Conservation (phyloP, 192 early-diverging fungal species). For the Chytriomyces confervae region DNA sequence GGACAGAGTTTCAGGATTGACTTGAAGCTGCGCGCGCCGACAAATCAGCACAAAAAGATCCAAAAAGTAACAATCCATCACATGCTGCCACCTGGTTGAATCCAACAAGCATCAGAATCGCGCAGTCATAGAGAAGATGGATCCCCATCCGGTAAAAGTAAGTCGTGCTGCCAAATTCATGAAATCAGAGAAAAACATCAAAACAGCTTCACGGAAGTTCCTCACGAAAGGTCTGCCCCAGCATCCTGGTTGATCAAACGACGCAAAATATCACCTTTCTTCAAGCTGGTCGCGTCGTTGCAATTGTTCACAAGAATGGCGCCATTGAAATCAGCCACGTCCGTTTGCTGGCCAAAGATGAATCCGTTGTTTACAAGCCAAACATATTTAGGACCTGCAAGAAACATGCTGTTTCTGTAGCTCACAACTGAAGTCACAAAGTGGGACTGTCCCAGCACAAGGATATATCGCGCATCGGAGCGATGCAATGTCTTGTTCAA, state of each 20-base stretch:
- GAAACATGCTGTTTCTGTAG: no score
- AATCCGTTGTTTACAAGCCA: no score
- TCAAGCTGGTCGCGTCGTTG: no score
- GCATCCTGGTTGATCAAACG: no score
- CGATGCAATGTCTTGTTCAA: background rate
- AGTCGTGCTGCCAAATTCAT: background rate
- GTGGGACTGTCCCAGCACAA: background rate
- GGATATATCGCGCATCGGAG: slow-evolving; percentile 2
- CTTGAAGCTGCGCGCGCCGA: background rate
- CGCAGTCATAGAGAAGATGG: background rate
- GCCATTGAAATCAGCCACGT: no score
- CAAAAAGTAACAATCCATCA: background rate
- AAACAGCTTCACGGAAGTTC: background rate
- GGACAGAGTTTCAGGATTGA: background rate
- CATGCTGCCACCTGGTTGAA: background rate
- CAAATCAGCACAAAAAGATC: no score
- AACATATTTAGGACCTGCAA: no score
- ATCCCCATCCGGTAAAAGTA: background rate
- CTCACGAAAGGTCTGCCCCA: background rate
- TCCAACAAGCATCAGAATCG: background rate
- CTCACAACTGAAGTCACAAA: no score
- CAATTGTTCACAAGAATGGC: no score
- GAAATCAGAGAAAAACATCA: background rate
- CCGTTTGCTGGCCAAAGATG: no score
- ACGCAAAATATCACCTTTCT: no score